Conservation (phyloP, 2,329 filamentous ascomycete genomes). For the Fusarium xylarioides region DNA sequence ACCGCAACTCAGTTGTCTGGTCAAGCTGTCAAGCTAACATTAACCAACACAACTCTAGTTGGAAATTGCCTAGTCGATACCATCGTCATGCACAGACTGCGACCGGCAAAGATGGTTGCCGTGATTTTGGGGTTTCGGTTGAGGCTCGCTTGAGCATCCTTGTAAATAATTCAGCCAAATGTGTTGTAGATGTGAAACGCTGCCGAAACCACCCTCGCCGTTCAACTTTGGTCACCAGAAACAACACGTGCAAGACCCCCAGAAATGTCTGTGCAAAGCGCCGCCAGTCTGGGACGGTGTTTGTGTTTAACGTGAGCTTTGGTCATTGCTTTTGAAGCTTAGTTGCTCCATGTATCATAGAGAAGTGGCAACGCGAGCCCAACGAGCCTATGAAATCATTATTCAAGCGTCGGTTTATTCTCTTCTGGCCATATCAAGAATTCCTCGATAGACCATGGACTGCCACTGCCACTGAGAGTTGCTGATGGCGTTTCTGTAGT, state of each 20-base stretch:
- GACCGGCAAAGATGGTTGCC: conserved; percentile 28
- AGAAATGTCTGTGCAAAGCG: background rate
- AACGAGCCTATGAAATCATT: background rate
- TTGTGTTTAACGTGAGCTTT: background rate
- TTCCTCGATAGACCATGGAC: conserved; percentile 38
- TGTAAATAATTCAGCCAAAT: conserved; percentile 32
- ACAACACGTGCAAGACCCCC: background rate
- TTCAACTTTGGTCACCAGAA: conserved; percentile 19
- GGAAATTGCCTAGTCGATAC: background rate
- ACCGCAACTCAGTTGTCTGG: background rate
- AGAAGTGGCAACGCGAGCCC: background rate
- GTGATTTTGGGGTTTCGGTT: conserved; percentile 29
- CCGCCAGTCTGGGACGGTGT: background rate
- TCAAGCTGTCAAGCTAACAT: background rate
- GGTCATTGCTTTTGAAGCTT: background rate
- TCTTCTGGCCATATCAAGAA: conserved; percentile 37
- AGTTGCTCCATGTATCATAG: background rate
- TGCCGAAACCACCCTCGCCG: conserved; percentile 33
- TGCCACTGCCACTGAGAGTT: conserved; percentile 12
- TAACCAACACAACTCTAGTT: background rate
- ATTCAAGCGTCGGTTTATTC: background rate
- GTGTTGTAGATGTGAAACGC: conserved; percentile 34
- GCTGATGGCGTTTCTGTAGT: conserved; percentile 20
- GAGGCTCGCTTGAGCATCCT: conserved; percentile 30
- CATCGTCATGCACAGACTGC: background rate